Evolutionary conservation across 2,329 filamentous ascomycete species (phyloP), one percentile per base, ranked within the genome.

Genomic region (Pseudogymnoascus sp.): DNA sequence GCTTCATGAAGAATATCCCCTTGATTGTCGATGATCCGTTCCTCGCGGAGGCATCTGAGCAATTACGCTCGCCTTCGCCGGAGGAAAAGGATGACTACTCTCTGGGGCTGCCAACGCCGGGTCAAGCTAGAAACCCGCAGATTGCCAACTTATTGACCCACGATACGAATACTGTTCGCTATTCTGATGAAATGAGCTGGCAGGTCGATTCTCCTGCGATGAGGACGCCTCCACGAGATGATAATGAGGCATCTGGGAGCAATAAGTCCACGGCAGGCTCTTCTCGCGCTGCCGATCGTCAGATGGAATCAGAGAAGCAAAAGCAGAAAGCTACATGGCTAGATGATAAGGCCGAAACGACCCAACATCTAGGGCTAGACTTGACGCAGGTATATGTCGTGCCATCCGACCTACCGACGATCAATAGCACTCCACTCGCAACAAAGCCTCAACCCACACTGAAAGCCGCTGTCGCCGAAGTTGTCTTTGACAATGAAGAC

Each of bases 401-500:
- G 44, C 44, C 44, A 9, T 50, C 44, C 4, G 44, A 50, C 8
- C 44, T 50, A 17, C 44, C 44, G 17, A 50, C 44, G 6, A 50
- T 50, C 3, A 50, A 50, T 15, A 50, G 44, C 44, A 50, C 44
- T 2, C 44, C 44, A 13, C 23, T 13, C 13, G n/a, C 15, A 28
- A 50, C 44, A 26, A 23, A 28, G 9, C 3, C 44, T 28, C 23
- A 50, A 28, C 44, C 23, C 23, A 23, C 44, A 15, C 23, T 8
- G 11, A 50, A 19, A 3, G 44, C 44, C 38, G 59, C 33, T 11
- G 44, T 47, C 7, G 61, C 61, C 42, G 65, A 65, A 38, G 44
- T 21, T 38, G 60, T 68, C n/a, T 66, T 70, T 11, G 69, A 70
- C 15, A 69, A 69, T 53, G 70, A 70, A 21, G 72, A 73, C 62